Conservation (phyloP, 305 asterid genomes). For the Fraxinus xanthoxyloides region DNA sequence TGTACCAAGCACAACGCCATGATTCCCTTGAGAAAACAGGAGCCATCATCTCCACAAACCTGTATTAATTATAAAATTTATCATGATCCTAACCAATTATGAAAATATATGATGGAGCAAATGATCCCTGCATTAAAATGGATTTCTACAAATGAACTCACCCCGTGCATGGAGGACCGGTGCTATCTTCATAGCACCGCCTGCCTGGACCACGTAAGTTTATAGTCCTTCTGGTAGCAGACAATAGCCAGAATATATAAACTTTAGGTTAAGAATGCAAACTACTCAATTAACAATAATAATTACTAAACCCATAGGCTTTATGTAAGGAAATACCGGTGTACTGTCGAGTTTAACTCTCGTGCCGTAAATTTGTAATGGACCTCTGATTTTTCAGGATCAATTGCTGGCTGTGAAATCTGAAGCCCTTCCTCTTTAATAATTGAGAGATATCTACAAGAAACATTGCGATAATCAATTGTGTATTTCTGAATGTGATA, state of each 20-base stretch:
- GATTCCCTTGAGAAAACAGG: slow-evolving; percentile 70
- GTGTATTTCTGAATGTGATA: not conserved
- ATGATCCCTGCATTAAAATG: not conserved
- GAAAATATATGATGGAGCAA: not conserved
- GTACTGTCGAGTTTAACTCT: slow-evolving; percentile 46
- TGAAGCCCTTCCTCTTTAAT: slow-evolving; percentile 62
- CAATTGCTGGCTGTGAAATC: slow-evolving; percentile 83
- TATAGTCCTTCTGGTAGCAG: slow-evolving; percentile 45
- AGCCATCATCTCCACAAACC: slow-evolving; percentile 91
- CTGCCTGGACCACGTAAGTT: slow-evolving; percentile 43
- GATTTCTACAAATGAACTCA: slow-evolving; percentile 17
- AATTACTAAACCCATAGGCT: not conserved
- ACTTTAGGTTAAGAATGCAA: slow-evolving; percentile 7
- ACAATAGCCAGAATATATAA: not conserved
- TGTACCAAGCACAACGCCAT: slow-evolving; percentile 77
- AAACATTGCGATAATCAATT: not conserved
- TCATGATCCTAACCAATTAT: not conserved
- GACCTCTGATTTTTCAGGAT: slow-evolving; percentile 51
- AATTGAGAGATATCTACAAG: slow-evolving; percentile 56
- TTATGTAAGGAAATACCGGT: slow-evolving; percentile 39
- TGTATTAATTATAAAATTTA: slow-evolving; percentile 17
- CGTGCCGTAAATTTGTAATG: slow-evolving; percentile 66
- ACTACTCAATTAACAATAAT: not conserved
- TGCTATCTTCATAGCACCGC: slow-evolving; percentile 48
- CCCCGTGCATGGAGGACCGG: slow-evolving; percentile 82